A percentile compares a stretch with the other conserved stretches of the same genome.
phyloP scores from a whole-genome alignment of 768 basidiomycete genomes.

The Cyathus striatus region DNA sequence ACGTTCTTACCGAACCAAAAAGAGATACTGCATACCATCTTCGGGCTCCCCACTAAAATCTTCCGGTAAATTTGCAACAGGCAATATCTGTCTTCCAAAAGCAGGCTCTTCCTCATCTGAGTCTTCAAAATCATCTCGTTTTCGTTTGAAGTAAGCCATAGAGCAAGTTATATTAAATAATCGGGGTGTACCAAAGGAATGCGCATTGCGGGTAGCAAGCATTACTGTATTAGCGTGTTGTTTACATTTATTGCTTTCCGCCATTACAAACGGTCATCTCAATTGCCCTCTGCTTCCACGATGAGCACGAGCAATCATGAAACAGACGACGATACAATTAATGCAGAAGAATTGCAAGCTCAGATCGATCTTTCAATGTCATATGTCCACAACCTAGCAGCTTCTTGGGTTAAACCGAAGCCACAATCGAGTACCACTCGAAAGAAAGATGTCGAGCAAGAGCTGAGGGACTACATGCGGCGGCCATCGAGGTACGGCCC shows the following conservation, averaged over 20 bases:
- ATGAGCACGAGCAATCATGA: constrained; percentile 20
- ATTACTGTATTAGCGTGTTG: too few species aligned
- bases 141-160: constrained; percentile 46
- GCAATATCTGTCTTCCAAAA: constrained; percentile 68
- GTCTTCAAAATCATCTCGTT: constrained; percentile 42
- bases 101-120: constrained; percentile 58
- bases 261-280: too few species aligned
- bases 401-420: constrained; percentile 72
- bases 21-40: constrained; percentile 78
- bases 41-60: constrained; percentile 60
- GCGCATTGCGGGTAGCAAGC: too few species aligned
- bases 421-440: constrained; percentile 29
- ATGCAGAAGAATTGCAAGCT: constrained; percentile 69
- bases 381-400: constrained; percentile 64
- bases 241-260: too few species aligned
- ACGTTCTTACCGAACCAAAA: constrained; percentile 63
- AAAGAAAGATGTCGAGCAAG: constrained; percentile 37
- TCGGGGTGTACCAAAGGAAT: too few species aligned
- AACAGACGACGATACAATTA: constrained; percentile 50
- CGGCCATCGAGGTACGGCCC: constrained; percentile 61
- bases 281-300: too few species aligned
- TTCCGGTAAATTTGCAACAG: constrained; percentile 74
- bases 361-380: constrained; percentile 80
- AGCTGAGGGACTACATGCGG: constrained; percentile 63
- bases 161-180: too few species aligned